These are phyloP conservation scores for Penicillium sp. DNA, from an alignment of 2,329 filamentous ascomycete genomes.

Conservation along the genomic window DNA sequence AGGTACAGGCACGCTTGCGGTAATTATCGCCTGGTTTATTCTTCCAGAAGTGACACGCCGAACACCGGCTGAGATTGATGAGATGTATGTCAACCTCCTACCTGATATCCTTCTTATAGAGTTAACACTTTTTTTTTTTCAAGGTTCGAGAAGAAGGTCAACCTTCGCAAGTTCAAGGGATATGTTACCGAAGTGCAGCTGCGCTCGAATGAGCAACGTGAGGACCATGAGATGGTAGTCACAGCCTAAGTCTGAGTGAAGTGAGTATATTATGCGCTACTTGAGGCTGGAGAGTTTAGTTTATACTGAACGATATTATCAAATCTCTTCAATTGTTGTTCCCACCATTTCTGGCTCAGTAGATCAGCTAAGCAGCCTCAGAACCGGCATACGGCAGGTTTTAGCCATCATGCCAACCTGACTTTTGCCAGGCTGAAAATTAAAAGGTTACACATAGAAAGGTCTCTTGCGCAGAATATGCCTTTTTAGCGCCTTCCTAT, in stretches of 20 bases:
- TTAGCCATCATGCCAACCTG: no score
- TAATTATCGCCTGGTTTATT: slow-evolving; percentile 46
- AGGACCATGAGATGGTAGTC: slow-evolving; percentile 12
- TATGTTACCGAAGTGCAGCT: slow-evolving; percentile 41
- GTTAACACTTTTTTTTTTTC: neutral
- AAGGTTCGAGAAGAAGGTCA: slow-evolving; percentile 40
- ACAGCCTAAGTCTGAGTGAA: neutral
- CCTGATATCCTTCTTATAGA: neutral
- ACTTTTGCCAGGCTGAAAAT: no score
- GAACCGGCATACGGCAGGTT: no score
- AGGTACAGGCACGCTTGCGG: slow-evolving; percentile 31
- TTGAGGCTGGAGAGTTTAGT: no score
- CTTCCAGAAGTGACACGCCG: slow-evolving; percentile 56
- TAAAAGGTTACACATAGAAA: no score
- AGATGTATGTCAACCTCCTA: slow-evolving; percentile 32
- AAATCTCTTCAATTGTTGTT: neutral
- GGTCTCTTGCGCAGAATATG: no score
- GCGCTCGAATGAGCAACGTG: slow-evolving; percentile 22
- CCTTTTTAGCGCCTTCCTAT: no score
- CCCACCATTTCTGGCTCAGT: neutral
- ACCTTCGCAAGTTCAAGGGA: slow-evolving; percentile 38
- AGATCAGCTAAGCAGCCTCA: no score
- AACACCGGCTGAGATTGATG: slow-evolving; percentile 52
- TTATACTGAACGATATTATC: neutral
- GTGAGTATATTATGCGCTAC: no score